Percentiles rank a stretch among this genome's conserved stretches.
Conservation (phyloP, 2,329 filamentous ascomycete genomes). For the Macrophomina pseudophaseolina region DNA sequence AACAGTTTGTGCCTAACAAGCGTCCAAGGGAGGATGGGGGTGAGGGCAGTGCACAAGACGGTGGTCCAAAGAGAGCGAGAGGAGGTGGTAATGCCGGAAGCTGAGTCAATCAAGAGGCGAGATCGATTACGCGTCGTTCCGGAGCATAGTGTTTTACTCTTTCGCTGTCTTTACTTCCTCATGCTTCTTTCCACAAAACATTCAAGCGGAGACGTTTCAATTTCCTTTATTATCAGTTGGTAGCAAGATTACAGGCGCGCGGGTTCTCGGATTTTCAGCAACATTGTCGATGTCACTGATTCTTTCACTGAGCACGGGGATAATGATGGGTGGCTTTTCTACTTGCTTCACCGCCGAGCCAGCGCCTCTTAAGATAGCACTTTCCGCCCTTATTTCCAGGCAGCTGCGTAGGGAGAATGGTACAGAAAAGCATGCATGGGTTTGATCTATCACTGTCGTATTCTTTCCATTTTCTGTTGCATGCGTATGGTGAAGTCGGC, state of each 20-base stretch:
- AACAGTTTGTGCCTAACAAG: constrained; percentile 45
- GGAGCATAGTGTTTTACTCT: not conserved
- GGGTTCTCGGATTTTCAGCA: not conserved
- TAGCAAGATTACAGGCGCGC: not conserved
- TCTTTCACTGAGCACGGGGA: not conserved
- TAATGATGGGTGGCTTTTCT: not conserved
- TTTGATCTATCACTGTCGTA: not conserved
- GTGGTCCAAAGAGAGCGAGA: constrained; percentile 12
- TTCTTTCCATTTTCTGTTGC: too few species aligned
- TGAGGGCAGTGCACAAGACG: constrained; percentile 26
- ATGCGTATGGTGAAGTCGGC: too few species aligned
- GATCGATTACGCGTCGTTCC: constrained; percentile 4
- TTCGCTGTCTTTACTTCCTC: not conserved
- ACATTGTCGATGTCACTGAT: not conserved
- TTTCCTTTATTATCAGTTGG: not conserved
- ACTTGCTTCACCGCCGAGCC: not conserved
- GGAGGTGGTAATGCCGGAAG: constrained; percentile 11
- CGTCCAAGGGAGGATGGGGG: constrained; percentile 36
- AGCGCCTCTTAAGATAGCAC: not conserved
- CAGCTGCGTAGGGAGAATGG: not conserved
- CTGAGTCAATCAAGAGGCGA: not conserved
- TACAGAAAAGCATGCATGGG: not conserved
- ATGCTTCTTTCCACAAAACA: not conserved
- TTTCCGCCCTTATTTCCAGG: not conserved
- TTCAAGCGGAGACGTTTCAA: not conserved